Evolutionary conservation across 345 rosid genomes (phyloP).

Genomic region (Noccaea caerulescens): DNA sequence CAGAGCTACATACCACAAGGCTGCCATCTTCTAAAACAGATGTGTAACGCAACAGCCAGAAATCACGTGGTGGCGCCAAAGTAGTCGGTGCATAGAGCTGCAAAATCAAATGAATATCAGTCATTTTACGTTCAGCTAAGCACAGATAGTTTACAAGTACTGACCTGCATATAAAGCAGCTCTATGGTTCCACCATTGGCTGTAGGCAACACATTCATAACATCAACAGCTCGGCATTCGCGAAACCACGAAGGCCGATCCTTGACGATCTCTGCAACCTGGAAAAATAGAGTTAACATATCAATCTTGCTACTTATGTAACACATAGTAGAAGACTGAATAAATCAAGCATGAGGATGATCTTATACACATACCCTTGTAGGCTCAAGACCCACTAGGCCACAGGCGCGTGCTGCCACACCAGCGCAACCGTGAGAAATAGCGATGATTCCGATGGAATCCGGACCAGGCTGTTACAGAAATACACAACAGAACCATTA

Average conservation of each 20-base stretch:
- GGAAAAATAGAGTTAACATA: slow-evolving; percentile 14
- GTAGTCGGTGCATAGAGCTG: slow-evolving; percentile 99
- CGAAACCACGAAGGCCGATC: slow-evolving; percentile 99
- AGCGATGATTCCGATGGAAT: slow-evolving; percentile 99
- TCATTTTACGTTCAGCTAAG: background rate
- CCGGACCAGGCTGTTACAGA: slow-evolving; percentile 98
- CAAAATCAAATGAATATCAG: background rate
- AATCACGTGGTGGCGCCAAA: slow-evolving; percentile 97
- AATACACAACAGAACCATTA: background rate
- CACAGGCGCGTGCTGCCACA: slow-evolving; percentile 99
- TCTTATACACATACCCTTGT: slow-evolving; percentile 72
- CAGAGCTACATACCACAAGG: slow-evolving; percentile 74
- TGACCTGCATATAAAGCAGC: slow-evolving; percentile 98
- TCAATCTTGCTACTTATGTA: background rate
- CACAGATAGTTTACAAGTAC: background rate
- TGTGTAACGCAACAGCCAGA: slow-evolving; percentile 96
- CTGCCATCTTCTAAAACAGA: slow-evolving; percentile 99
- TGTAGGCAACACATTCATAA: slow-evolving; percentile 94
- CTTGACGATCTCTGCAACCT: slow-evolving; percentile 99
- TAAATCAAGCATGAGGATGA: background rate
- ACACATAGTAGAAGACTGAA: slow-evolving; percentile 3
- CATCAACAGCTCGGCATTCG: slow-evolving; percentile 99
- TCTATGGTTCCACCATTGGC: slow-evolving; percentile 99
- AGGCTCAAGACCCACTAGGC: slow-evolving; percentile 99
- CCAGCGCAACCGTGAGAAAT: slow-evolving; percentile 99